A percentile compares a stretch with the other conserved stretches of the same genome.
Evolutionary conservation across 495 filamentous ascomycete genomes (phyloP).

Genomic region (Hypoxylon crocopeplum): DNA sequence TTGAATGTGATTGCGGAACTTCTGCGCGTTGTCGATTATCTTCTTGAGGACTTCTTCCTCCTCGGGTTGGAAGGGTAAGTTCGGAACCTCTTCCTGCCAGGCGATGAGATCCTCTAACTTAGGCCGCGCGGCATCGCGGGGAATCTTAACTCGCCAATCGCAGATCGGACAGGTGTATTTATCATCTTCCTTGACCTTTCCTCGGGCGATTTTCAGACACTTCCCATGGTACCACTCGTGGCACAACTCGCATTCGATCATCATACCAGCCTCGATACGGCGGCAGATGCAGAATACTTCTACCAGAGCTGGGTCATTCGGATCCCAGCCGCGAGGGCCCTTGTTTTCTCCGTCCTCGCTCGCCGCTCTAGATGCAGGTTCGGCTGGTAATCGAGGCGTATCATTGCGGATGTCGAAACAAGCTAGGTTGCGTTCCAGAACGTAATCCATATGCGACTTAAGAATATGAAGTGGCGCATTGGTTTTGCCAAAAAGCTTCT

Average conservation of each 20-base stretch:
- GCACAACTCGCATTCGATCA: constrained; percentile 98
- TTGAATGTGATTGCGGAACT: constrained; percentile 84
- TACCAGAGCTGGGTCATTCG: constrained; percentile 55
- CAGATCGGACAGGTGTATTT: constrained; percentile 99
- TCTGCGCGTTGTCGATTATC: constrained; percentile 82
- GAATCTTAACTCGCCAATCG: constrained; percentile 96
- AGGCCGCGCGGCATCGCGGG: constrained; percentile 94
- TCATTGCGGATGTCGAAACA: constrained; percentile 91
- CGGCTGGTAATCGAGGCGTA: constrained; percentile 85
- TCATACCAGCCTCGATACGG: constrained; percentile 92
- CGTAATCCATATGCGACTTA: constrained; percentile 91
- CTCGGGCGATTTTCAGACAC: constrained; percentile 96
- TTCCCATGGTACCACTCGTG: constrained; percentile 99
- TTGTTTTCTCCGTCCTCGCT: constrained; percentile 68
- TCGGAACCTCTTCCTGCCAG: constrained; percentile 86
- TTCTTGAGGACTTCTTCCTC: constrained; percentile 84
- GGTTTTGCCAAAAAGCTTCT: constrained; percentile 98
- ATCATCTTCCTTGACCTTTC: constrained; percentile 97
- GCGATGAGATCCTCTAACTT: constrained; percentile 90
- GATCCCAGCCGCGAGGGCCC: constrained; percentile 51
- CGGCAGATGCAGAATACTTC: constrained; percentile 99
- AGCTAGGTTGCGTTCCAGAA: constrained; percentile 81
- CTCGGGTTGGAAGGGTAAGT: constrained; percentile 92
- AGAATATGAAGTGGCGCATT: constrained; percentile 97
- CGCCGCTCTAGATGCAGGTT: constrained; percentile 87